Evolutionary conservation across 1,139 yeast genomes (phyloP).

Genomic region (Saccharomycopsis phalli): DNA sequence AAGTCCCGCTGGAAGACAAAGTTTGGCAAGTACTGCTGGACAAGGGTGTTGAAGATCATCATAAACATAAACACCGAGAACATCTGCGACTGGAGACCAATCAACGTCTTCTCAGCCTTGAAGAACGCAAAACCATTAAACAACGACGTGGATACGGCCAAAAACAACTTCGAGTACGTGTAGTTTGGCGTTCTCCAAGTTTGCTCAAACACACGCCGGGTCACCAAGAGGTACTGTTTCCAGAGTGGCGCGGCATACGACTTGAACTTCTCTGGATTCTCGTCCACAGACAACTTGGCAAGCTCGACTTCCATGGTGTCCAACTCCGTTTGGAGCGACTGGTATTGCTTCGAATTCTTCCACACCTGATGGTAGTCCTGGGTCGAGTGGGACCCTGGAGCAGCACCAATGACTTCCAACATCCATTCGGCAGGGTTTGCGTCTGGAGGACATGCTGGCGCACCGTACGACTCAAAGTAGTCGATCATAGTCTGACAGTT

Average conservation of each 20-base stretch:
- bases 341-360: constrained; percentile 48
- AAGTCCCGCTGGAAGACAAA: constrained; percentile 66
- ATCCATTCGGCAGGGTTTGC: constrained; percentile 87
- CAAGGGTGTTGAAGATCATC: constrained; percentile 49
- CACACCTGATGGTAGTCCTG: constrained; percentile 63
- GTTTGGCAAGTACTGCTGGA: constrained; percentile 68
- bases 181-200: constrained; percentile 72
- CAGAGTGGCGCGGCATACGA: constrained; percentile 36
- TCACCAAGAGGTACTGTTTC: constrained; percentile 47
- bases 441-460: constrained; percentile 52
- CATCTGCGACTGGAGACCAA: constrained; percentile 59
- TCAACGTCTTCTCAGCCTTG: constrained; percentile 52
- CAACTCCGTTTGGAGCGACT: constrained; percentile 35
- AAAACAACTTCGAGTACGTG: constrained; percentile 55
- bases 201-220: constrained; percentile 47
- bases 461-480: constrained; percentile 60
- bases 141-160: constrained; percentile 37
- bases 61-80: constrained; percentile 65
- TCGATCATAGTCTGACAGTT: constrained; percentile 47
- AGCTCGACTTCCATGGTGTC: constrained; percentile 38
- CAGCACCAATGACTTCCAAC: constrained; percentile 77
- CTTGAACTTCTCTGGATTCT: constrained; percentile 22
- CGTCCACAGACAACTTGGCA: constrained; percentile 27
- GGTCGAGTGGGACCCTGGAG: constrained; percentile 66
- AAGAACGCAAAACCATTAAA: constrained; percentile 55